Evolutionary conservation across 2,329 filamentous ascomycete species (phyloP).

Genomic region (Pestalotiopsis sp.): DNA sequence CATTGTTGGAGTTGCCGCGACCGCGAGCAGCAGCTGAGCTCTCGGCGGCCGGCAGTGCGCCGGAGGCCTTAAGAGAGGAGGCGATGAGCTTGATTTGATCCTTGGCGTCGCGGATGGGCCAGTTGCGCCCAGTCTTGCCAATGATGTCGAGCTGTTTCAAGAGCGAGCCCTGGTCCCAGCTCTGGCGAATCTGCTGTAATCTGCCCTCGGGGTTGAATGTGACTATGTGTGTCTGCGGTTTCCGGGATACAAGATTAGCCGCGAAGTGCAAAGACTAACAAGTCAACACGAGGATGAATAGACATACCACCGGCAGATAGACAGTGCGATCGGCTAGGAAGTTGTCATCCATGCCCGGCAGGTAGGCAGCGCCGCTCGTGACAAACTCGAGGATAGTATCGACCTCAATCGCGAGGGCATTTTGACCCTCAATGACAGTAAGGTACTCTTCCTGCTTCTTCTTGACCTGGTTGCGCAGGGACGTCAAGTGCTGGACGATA

Average conservation of each 20-base stretch:
- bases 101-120: slow-evolving; percentile 87
- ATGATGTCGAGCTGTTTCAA: slow-evolving; percentile 95
- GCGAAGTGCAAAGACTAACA: background rate
- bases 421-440: slow-evolving; percentile 70
- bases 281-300: background rate
- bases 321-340: slow-evolving; percentile 84
- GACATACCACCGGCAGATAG: slow-evolving; percentile 77
- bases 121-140: slow-evolving; percentile 85
- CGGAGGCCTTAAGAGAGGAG: slow-evolving; percentile 56
- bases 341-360: slow-evolving; percentile 91
- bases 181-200: slow-evolving; percentile 84
- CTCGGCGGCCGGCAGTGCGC: slow-evolving; percentile 35
- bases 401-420: slow-evolving; percentile 74
- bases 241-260: background rate
- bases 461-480: slow-evolving; percentile 73
- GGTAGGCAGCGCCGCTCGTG: slow-evolving; percentile 79
- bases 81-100: slow-evolving; percentile 82
- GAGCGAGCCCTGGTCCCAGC: slow-evolving; percentile 93
- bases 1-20: slow-evolving; percentile 56
- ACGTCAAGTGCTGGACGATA: slow-evolving; percentile 80
- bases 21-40: slow-evolving; percentile 43
- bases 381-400: slow-evolving; percentile 84
- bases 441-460: slow-evolving; percentile 83
- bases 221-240: slow-evolving; percentile 78
- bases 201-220: slow-evolving; percentile 76